Evolutionary conservation across 1,284 basidiomycete genomes (phyloP).

Genomic region (Phylloboletellus chloephorus): DNA sequence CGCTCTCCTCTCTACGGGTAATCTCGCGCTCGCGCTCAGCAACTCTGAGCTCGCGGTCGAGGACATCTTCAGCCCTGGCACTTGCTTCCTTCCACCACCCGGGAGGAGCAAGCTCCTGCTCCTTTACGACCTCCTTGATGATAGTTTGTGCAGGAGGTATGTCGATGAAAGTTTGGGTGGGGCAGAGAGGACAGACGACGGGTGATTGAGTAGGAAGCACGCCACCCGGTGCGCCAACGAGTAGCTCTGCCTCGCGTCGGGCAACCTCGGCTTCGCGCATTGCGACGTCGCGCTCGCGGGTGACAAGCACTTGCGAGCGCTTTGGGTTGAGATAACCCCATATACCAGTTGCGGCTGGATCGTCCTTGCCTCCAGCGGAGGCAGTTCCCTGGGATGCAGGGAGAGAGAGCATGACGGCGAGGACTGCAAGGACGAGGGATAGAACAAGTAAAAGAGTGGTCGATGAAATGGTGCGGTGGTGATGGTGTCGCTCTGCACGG

Average conservation of each 20-base stretch:
- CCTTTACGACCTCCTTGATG: constrained; percentile 78
- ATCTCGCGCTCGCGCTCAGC: constrained; percentile 79
- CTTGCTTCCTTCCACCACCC: constrained; percentile 63
- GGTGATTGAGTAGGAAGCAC: constrained; percentile 53
- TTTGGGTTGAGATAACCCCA: constrained; percentile 72
- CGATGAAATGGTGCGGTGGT: constrained; percentile 80
- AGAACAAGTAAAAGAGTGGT: constrained; percentile 79
- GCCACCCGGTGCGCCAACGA: constrained; percentile 73
- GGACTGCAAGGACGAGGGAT: constrained; percentile 73
- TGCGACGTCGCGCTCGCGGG: constrained; percentile 70
- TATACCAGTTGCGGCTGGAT: constrained; percentile 47
- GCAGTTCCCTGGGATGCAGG: constrained; percentile 44
- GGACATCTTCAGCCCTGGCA: constrained; percentile 67
- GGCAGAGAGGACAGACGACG: constrained; percentile 51
- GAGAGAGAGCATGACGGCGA: constrained; percentile 80
- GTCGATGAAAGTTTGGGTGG: constrained; percentile 46
- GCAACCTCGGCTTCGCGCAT: constrained; percentile 78
- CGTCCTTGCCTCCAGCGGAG: constrained; percentile 32
- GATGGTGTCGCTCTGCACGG: constrained; percentile 60
- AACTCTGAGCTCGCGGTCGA: constrained; percentile 77
- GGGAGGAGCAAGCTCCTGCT: constrained; percentile 68
- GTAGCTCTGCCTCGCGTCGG: constrained; percentile 74
- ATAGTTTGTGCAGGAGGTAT: constrained; percentile 64
- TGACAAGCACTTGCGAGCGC: constrained; percentile 68
- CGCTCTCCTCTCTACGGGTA: constrained; percentile 71